Conservation (phyloP, 305 asterid species). For the Rubia peregrina region DNA sequence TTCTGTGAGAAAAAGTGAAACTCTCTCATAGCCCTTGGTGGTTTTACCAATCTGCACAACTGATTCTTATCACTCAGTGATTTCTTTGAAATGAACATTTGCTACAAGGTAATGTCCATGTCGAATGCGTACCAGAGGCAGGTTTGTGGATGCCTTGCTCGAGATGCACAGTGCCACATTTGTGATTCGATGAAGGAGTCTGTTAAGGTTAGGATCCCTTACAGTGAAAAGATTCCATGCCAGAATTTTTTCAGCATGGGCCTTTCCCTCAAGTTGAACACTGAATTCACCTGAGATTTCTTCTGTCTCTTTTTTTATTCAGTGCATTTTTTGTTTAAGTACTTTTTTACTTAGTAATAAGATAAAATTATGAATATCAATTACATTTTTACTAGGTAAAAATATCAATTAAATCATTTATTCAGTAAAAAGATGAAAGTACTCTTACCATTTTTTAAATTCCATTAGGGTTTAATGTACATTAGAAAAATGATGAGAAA, state of each 20-base stretch:
- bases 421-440: no score
- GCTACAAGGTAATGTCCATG: constrained; percentile 65
- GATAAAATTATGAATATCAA: no score
- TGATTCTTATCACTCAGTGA: constrained; percentile 83
- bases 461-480: no score
- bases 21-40: constrained; percentile 90
- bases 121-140: constrained; percentile 71
- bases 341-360: no score
- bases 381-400: no score
- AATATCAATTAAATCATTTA: no score
- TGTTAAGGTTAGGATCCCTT: constrained; percentile 74
- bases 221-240: constrained; percentile 77
- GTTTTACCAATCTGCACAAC: constrained; percentile 82
- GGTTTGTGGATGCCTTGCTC: constrained; percentile 39
- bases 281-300: constrained; percentile 48
- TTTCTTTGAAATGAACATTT: constrained; percentile 75
- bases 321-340: no score
- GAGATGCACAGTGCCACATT: constrained; percentile 77
- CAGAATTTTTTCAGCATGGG: constrained; percentile 98
- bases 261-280: constrained; percentile 68
- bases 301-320: no score
- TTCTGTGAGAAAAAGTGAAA: constrained; percentile 94
- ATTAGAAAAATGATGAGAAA: no score
- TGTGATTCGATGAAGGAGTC: constrained; percentile 70
- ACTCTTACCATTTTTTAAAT: no score